phyloP scores from a whole-genome alignment of 768 basidiomycete genomes.

The Boletus rubescentipes region DNA sequence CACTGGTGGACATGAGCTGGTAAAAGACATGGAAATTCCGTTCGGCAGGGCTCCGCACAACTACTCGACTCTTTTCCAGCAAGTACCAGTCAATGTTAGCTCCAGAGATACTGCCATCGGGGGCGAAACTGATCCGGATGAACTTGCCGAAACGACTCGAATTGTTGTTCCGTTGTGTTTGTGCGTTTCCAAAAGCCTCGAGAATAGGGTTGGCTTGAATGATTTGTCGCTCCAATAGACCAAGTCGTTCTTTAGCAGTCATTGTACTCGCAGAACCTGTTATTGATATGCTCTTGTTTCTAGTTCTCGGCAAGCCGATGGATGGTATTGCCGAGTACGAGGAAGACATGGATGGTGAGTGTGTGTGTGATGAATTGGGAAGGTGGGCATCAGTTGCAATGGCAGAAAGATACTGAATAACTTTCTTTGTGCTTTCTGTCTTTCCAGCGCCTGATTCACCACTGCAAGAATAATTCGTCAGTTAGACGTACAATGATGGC shows the following conservation, averaged over 20 bases:
- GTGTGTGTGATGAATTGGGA: slow-evolving; percentile 59
- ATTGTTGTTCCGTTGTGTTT: slow-evolving; percentile 97
- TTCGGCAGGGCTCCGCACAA: slow-evolving; percentile 83
- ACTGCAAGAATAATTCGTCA: slow-evolving; percentile 40
- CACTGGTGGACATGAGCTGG: slow-evolving; percentile 81
- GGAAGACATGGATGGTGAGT: slow-evolving; percentile 58
- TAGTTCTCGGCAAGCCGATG: slow-evolving; percentile 67
- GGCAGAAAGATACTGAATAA: slow-evolving; percentile 97
- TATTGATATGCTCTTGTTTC: slow-evolving; percentile 52
- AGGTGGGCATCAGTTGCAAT: slow-evolving; percentile 83
- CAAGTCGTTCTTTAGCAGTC: slow-evolving; percentile 72
- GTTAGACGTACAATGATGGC: slow-evolving; percentile 4
- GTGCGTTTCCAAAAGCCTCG: slow-evolving; percentile 98
- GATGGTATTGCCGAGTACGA: slow-evolving; percentile 59
- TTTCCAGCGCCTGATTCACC: slow-evolving; percentile 99
- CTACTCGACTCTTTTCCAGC: slow-evolving; percentile 95
- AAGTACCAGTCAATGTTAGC: slow-evolving; percentile 99
- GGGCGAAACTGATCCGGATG: slow-evolving; percentile 90
- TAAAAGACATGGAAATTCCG: slow-evolving; percentile 98
- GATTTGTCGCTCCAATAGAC: slow-evolving; percentile 92
- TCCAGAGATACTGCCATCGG: slow-evolving; percentile 92
- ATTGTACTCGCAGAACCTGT: slow-evolving; percentile 45
- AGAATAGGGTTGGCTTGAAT: slow-evolving; percentile 96
- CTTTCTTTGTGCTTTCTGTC: slow-evolving; percentile 99
- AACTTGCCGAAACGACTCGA: slow-evolving; percentile 99